Conservation (phyloP, 257 asterid species). For the Euphrasia confusa region DNA sequence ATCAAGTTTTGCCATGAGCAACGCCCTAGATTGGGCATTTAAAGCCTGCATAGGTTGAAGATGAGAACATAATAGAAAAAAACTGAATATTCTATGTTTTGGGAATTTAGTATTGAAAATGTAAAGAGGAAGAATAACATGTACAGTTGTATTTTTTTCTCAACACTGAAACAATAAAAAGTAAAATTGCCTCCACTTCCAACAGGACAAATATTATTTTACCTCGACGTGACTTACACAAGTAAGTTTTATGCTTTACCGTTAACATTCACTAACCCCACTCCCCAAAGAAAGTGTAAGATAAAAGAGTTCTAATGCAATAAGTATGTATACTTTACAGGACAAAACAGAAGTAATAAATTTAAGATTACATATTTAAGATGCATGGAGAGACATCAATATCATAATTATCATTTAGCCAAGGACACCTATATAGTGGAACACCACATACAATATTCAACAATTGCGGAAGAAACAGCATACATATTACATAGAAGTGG, state of each 20-base stretch:
- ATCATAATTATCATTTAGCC: neutral
- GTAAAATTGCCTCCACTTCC: neutral
- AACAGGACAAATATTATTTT: neutral
- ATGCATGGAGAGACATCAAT: neutral
- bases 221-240: neutral
- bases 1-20: conserved; percentile 92
- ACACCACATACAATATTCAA: neutral
- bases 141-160: neutral
- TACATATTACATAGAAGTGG: neutral
- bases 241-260: neutral
- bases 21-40: conserved; percentile 96
- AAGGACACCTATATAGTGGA: neutral
- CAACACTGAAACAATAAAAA: neutral
- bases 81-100: neutral
- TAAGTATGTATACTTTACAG: neutral
- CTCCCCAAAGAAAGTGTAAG: neutral
- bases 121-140: neutral
- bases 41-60: conserved; percentile 50
- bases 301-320: neutral
- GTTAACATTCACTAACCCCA: neutral
- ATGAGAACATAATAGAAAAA: conserved; percentile 4
- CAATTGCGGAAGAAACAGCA: no score
- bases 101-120: neutral
- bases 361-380: neutral
- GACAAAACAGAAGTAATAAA: neutral